Evolutionary conservation across 768 basidiomycete genomes (phyloP).

Genomic region (Cytidiella melzeri): DNA sequence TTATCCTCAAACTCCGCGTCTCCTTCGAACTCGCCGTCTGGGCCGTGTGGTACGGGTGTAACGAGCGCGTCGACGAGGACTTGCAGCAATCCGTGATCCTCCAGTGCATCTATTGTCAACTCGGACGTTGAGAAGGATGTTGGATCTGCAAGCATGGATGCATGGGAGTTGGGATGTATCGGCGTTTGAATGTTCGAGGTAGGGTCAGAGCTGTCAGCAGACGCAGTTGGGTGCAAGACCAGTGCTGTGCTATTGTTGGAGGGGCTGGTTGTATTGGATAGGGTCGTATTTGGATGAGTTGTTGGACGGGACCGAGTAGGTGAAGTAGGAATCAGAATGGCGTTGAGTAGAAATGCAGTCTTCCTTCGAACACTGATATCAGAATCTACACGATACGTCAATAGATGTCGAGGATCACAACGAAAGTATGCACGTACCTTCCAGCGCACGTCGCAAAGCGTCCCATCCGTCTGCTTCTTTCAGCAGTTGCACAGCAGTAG

Average conservation of each 20-base stretch:
- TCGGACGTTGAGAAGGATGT: constrained; percentile 45
- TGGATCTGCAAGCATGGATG: constrained; percentile 53
- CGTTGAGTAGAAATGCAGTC: constrained; percentile 66
- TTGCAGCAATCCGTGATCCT: constrained; percentile 38
- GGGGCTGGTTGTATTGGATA: not conserved
- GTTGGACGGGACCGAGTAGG: constrained; percentile 2
- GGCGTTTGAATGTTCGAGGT: constrained; percentile 19
- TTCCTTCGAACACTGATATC: constrained; percentile 76
- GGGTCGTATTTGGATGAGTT: constrained; percentile 1
- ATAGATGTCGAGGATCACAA: constrained; percentile 8
- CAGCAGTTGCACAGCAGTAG: constrained; percentile 54
- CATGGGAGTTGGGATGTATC: constrained; percentile 71
- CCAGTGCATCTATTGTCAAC: constrained; percentile 43
- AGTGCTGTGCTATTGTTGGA: not conserved
- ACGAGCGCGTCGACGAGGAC: constrained; percentile 47
- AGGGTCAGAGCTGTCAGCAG: constrained; percentile 7
- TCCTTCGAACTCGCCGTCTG: constrained; percentile 56
- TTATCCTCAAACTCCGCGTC: constrained; percentile 68
- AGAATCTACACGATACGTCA: constrained; percentile 49
- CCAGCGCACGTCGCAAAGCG: constrained; percentile 49
- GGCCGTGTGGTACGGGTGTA: constrained; percentile 55
- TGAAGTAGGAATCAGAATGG: constrained; percentile 51
- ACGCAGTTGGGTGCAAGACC: constrained; percentile 16
- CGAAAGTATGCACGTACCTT: constrained; percentile 43
- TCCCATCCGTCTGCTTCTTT: constrained; percentile 57